Conservation (phyloP, 495 filamentous ascomycete genomes). For the Amorphotheca resinae region DNA sequence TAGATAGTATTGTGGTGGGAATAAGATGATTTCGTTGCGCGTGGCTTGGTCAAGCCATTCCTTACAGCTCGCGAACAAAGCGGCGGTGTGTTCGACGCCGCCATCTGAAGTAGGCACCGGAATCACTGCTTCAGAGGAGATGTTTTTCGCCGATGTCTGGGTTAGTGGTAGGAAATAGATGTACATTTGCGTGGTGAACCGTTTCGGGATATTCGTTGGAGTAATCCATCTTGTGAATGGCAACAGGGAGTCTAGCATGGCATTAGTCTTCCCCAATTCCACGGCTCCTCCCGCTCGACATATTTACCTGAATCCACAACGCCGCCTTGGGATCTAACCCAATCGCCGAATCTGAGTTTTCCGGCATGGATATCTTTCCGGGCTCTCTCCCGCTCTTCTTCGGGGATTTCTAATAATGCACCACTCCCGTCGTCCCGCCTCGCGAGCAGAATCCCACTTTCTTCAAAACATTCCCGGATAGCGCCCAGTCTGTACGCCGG, state of each 20-base stretch:
- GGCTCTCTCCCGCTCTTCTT: slow-evolving; percentile 48
- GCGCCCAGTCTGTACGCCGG: slow-evolving; percentile 62
- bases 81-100: slow-evolving; percentile 72
- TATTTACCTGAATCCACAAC: slow-evolving; percentile 51
- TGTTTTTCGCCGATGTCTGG: slow-evolving; percentile 27
- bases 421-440: slow-evolving; percentile 30
- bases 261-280: not conserved
- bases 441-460: slow-evolving; percentile 80
- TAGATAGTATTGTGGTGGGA: slow-evolving; percentile 82
- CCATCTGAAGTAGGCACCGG: slow-evolving; percentile 68
- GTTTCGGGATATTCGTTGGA: slow-evolving; percentile 51
- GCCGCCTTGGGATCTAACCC: slow-evolving; percentile 50
- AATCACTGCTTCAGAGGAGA: slow-evolving; percentile 25
- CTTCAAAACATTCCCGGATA: slow-evolving; percentile 87
- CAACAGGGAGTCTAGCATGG: slow-evolving; percentile 42
- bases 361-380: slow-evolving; percentile 52
- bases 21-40: slow-evolving; percentile 62
- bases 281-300: not conserved
- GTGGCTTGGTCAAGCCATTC: slow-evolving; percentile 55
- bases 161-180: slow-evolving; percentile 76
- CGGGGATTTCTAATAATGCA: slow-evolving; percentile 39
- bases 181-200: slow-evolving; percentile 94
- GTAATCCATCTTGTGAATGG: slow-evolving; percentile 93
- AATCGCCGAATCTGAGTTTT: slow-evolving; percentile 47
- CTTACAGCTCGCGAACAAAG: slow-evolving; percentile 55